These are phyloP conservation scores for Rhodotorula sp. DNA, from an alignment of 1,284 basidiomycete species.

Conservation along the genomic window DNA sequence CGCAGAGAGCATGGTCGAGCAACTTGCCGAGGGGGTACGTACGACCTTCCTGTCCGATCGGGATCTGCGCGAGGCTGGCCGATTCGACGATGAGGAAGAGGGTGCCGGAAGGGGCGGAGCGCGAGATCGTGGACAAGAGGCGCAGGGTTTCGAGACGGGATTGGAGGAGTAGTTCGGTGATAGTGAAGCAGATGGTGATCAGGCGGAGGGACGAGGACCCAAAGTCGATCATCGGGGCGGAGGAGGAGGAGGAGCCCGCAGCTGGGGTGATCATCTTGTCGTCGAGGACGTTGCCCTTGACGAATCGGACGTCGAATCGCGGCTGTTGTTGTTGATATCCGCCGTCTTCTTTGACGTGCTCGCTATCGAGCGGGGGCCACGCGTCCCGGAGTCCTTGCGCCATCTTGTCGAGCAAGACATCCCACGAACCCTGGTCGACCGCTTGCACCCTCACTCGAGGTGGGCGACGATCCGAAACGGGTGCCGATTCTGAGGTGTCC, in stretches of 20 bases:
- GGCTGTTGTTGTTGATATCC: background rate
- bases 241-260: background rate
- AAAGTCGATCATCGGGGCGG: background rate
- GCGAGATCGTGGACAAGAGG: conserved; percentile 28
- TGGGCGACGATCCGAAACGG: background rate
- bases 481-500: background rate
- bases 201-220: conserved; percentile 10
- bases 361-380: conserved; percentile 1
- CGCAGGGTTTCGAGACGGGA: conserved; percentile 33
- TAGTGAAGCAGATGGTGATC: conserved; percentile 39
- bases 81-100: conserved; percentile 38
- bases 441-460: conserved; percentile 14
- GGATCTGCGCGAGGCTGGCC: conserved; percentile 31
- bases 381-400: conserved; percentile 10
- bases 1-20: conserved; percentile 34
- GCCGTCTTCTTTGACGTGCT: too few relatives aligned
- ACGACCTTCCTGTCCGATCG: conserved; percentile 24
- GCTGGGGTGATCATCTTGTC: background rate
- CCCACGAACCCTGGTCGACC: conserved; percentile 32
- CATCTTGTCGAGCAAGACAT: conserved; percentile 13
- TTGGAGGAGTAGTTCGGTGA: conserved; percentile 40
- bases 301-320: conserved; percentile 19
- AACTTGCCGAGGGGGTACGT: conserved; percentile 34
- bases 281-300: conserved; percentile 24
- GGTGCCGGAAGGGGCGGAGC: conserved; percentile 5